phyloP scores from a whole-genome alignment of 768 basidiomycete genomes.

The Tricholoma sp. region DNA sequence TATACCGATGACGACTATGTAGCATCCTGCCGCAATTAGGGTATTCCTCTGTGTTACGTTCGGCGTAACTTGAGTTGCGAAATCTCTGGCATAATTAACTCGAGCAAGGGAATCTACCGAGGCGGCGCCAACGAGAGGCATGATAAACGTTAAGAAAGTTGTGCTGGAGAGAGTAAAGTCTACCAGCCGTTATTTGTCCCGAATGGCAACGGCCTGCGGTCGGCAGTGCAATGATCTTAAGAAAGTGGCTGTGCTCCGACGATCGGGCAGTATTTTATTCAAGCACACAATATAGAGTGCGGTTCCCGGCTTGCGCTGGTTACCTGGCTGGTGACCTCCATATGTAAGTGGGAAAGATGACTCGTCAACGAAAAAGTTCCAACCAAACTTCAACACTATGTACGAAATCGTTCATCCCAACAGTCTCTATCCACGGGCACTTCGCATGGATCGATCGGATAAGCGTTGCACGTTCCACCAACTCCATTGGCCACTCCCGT shows the following conservation, averaged over 20 bases:
- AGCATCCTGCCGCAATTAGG: slow-evolving; percentile 73
- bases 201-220: not conserved
- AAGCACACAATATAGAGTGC: too few species aligned
- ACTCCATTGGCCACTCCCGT: slow-evolving; percentile 7
- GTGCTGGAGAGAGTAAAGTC: not conserved
- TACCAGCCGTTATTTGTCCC: too few species aligned
- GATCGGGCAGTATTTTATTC: too few species aligned
- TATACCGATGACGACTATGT: slow-evolving; percentile 71
- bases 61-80: slow-evolving; percentile 48
- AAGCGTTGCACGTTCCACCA: slow-evolving; percentile 1
- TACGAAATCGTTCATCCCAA: slow-evolving; percentile 8
- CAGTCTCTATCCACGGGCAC: slow-evolving; percentile 2
- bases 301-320: too few species aligned
- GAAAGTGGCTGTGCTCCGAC: too few species aligned
- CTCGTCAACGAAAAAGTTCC: not conserved
- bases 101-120: slow-evolving; percentile 4
- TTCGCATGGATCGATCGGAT: slow-evolving; percentile 2
- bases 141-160: not conserved
- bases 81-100: slow-evolving; percentile 31
- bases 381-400: slow-evolving; percentile 3
- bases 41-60: slow-evolving; percentile 71
- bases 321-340: too few species aligned
- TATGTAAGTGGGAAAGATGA: too few species aligned
- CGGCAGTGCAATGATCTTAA: not conserved
- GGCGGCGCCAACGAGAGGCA: not conserved